Base-by-base conservation (phyloP, 495 filamentous ascomycete species). In the Friedmanniomyces endolithicus region DNA sequence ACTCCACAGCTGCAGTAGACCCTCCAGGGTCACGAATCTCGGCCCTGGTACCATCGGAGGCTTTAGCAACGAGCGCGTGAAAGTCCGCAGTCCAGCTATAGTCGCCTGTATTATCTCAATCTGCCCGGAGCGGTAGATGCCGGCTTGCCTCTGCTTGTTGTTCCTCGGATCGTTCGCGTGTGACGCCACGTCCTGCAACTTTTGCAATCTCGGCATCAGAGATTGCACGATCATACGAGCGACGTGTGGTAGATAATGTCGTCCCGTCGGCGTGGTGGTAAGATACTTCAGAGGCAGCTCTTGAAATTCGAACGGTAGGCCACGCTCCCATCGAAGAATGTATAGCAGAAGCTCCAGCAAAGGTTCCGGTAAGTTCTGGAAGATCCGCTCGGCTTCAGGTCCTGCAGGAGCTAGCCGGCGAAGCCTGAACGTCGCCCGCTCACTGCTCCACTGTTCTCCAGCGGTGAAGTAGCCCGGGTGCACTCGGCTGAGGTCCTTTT, bases 61-160 rank as follows among this genome's bases (percentile, higher is more conserved):
- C 23, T 49, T 55, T 11, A 60, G 31, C 9, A 57, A 23, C 0
- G 57, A 60, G 14, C 54, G 58, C 11, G 56, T 58, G 33, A 55
- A 56, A 9, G 29, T 43, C 12, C 43, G 49, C 27, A 68, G 50
- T 16, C 57, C 64, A 2, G 25, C 41, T 24, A 64, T 63, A 1
- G 52, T 22, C 0, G 53, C 34, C 12, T 63, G 17, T 27, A 65
- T 35, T 29, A 68, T 61, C 8, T 29, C 31, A 0, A 56, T 39
- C 46, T 70, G 67, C 11, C 62, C 61, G 12, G 58, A 20, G 20
- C 64, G 60, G 49, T 68, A 70, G 0, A 65, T 63, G 1, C 44
- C 37, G 1, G 67, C 64, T 34, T 63, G 56, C 14, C 49, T 41
- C 39, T 68, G 65, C 37, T 59, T 64, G 7, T 31, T n/a, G 51